These are phyloP conservation scores for Candida saitoana DNA, from an alignment of 805 yeast species.

Conservation along the genomic window DNA sequence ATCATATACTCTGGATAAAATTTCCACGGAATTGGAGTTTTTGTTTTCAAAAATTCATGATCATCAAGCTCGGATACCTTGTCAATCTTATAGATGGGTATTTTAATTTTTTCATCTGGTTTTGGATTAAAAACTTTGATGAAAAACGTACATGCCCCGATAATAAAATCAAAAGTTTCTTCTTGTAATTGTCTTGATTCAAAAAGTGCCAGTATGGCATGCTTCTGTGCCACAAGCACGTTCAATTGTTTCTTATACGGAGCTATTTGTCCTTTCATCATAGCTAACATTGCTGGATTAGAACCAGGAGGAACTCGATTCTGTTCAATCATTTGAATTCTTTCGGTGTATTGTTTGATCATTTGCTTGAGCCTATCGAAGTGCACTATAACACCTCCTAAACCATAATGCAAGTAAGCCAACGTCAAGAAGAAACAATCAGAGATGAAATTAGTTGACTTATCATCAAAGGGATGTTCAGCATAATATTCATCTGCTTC, in stretches of 20 bases:
- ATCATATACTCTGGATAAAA: constrained; percentile 81
- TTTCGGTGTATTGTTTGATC: constrained; percentile 46
- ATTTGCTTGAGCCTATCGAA: constrained; percentile 52
- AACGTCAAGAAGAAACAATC: constrained; percentile 80
- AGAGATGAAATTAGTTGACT: constrained; percentile 71
- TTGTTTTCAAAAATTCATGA: constrained; percentile 60
- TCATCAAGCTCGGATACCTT: constrained; percentile 70
- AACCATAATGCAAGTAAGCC: constrained; percentile 81
- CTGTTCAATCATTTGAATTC: constrained; percentile 44
- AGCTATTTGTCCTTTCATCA: constrained; percentile 42
- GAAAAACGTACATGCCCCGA: constrained; percentile 72
- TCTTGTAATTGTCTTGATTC: constrained; percentile 52
- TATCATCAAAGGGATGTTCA: constrained; percentile 17
- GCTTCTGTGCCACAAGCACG: constrained; percentile 40
- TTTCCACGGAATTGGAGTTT: constrained; percentile 73
- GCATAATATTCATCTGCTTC: constrained; percentile 61
- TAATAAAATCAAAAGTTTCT: constrained; percentile 70
- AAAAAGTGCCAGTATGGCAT: constrained; percentile 62
- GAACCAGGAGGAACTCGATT: constrained; percentile 23
- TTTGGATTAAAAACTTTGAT: constrained; percentile 68
- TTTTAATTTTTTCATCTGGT: constrained; percentile 47
- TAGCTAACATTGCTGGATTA: constrained; percentile 22
- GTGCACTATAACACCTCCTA: constrained; percentile 66
- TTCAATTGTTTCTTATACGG: constrained; percentile 37
- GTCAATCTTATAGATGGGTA: constrained; percentile 54